A percentile compares a stretch with the other conserved stretches of the same genome.
These are phyloP conservation scores for Sphaerobolus stellatus DNA, from an alignment of 1,284 basidiomycete species.

Conservation along the genomic window DNA sequence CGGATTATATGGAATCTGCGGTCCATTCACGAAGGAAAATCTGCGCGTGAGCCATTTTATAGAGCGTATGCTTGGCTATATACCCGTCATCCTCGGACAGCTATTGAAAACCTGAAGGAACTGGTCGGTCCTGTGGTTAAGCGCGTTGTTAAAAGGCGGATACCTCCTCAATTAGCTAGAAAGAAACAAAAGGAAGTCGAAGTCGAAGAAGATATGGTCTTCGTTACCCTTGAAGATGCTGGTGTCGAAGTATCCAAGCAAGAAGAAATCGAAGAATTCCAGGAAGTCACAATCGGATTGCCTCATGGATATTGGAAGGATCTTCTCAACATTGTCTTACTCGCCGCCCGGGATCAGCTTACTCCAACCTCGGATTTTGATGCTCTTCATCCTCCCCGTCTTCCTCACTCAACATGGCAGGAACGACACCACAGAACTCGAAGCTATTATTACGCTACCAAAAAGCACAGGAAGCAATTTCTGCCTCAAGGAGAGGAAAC, in stretches of 20 bases:
- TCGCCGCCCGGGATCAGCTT: slow-evolving; percentile 52
- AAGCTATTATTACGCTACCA: background rate
- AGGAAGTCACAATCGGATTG: slow-evolving; percentile 16
- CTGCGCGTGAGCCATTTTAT: slow-evolving; percentile 56
- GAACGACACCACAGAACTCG: slow-evolving; percentile 6
- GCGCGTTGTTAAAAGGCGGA: slow-evolving; percentile 29
- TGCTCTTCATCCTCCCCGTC: too few relatives aligned
- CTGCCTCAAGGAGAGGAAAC: slow-evolving; percentile 23
- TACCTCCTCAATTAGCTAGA: too few relatives aligned
- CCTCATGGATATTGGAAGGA: slow-evolving; percentile 71
- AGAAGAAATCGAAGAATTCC: slow-evolving; percentile 24
- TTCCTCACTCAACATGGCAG: too few relatives aligned
- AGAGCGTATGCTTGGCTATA: slow-evolving; percentile 26
- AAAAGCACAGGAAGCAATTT: slow-evolving; percentile 8
- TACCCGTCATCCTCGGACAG: slow-evolving; percentile 32
- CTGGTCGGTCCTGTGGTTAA: slow-evolving; percentile 50
- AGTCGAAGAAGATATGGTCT: background rate
- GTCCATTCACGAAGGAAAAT: slow-evolving; percentile 63
- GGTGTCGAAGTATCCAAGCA: slow-evolving; percentile 17
- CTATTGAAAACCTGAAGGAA: slow-evolving; percentile 52
- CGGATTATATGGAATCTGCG: slow-evolving; percentile 60
- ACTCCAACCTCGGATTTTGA: slow-evolving; percentile 14
- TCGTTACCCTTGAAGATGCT: slow-evolving; percentile 5
- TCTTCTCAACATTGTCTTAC: slow-evolving; percentile 58
- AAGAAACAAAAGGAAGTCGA: slow-evolving; percentile 10